Evolutionary conservation across 345 rosid genomes (phyloP).

Genomic region (Populus davidiana): DNA sequence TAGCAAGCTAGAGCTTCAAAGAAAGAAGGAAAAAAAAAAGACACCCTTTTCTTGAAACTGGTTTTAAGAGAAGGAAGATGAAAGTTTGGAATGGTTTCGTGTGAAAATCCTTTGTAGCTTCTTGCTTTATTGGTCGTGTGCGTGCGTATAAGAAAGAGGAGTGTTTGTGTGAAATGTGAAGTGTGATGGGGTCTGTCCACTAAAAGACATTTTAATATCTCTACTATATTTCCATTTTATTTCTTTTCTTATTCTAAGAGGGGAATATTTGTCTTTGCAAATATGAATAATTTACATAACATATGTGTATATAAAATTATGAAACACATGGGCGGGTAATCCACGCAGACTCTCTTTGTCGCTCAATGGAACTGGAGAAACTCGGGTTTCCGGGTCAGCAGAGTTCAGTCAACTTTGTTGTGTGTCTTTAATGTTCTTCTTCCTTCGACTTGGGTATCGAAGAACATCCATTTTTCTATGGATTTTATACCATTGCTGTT

Average conservation of each 20-base stretch:
- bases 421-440: not conserved
- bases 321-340: not conserved
- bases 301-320: not conserved
- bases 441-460: not conserved
- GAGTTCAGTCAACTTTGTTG: not conserved
- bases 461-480: not conserved
- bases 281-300: not conserved
- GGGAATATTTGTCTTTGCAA: constrained; percentile 16
- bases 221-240: too few relatives aligned
- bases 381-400: not conserved
- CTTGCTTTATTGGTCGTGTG: constrained; percentile 17
- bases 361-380: not conserved
- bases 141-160: not conserved
- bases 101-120: constrained; percentile 40
- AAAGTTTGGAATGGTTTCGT: constrained; percentile 36
- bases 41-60: constrained; percentile 16
- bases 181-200: not conserved
- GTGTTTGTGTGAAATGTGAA: not conserved
- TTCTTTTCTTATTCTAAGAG: not conserved
- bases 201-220: not conserved
- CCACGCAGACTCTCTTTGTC: not conserved
- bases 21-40: constrained; percentile 20
- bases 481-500: too few relatives aligned
- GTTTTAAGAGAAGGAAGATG: constrained; percentile 36
- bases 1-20: not conserved